phyloP scores from a whole-genome alignment of 495 filamentous ascomycete species.

The Neurospora discreta region DNA sequence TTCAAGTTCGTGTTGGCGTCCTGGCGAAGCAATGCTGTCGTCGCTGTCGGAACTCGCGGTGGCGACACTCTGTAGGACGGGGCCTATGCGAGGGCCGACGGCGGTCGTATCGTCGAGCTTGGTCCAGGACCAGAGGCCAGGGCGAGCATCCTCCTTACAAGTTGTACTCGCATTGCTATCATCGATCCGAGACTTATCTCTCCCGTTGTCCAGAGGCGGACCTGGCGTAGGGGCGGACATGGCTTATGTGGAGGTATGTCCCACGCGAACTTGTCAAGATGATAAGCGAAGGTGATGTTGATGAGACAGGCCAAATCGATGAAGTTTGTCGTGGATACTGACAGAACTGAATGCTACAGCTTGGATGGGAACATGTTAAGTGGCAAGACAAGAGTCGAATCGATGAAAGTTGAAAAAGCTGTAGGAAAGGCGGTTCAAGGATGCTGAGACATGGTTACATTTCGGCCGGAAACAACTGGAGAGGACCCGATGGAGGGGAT shows the following conservation, averaged over 20 bases:
- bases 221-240: not conserved
- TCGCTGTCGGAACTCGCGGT: constrained; percentile 27
- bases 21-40: constrained; percentile 39
- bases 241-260: no score
- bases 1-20: constrained; percentile 68
- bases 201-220: not conserved
- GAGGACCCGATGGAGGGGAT: not conserved
- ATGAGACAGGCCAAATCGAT: no score
- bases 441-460: not conserved
- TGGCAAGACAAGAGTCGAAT: not conserved
- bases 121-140: not conserved
- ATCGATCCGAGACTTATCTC: not conserved
- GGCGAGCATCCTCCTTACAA: not conserved
- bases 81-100: constrained; percentile 35
- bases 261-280: no score
- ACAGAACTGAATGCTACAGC: not conserved
- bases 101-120: not conserved
- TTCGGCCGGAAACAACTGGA: not conserved
- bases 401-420: not conserved
- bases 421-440: not conserved
- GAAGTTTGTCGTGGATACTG: not conserved
- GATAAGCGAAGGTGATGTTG: no score
- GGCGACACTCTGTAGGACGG: constrained; percentile 23
- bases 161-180: not conserved
- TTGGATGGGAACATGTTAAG: not conserved